Percentiles rank a stretch among this genome's conserved stretches.
phyloP scores from a whole-genome alignment of 225 moss, liverwort and hornwort species.

The Rhytidiadelphus loreus region DNA sequence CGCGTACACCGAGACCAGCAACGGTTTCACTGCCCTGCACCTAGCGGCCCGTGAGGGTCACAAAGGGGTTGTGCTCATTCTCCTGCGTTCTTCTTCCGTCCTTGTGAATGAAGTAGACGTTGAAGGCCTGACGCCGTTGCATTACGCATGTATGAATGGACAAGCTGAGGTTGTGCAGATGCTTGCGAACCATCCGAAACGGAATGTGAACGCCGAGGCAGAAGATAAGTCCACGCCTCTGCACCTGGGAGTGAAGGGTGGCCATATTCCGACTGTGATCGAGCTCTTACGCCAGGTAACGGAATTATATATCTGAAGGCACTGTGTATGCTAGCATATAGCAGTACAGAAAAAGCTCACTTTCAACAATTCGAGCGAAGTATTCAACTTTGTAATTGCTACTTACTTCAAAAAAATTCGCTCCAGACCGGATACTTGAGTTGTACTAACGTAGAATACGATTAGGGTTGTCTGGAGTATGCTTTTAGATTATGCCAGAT shows the following conservation, averaged over 20 bases:
- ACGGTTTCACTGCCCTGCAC: conserved; percentile 31
- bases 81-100: conserved; percentile 5
- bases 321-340: background rate
- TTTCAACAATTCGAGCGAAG: too few relatives aligned
- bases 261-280: conserved; percentile 21
- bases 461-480: background rate
- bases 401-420: too few relatives aligned
- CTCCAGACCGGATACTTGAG: background rate
- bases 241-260: conserved; percentile 37
- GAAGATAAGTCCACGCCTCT: conserved; percentile 27
- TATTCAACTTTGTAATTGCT: too few relatives aligned
- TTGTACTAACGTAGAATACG: too few relatives aligned
- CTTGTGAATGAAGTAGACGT: conserved; percentile 19
- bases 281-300: conserved; percentile 42
- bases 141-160: conserved; percentile 17
- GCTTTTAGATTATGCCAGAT: background rate
- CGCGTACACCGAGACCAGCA: background rate
- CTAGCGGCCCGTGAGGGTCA: conserved; percentile 37
- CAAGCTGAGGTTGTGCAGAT: conserved; percentile 21
- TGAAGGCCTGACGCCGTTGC: conserved; percentile 32
- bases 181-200: conserved; percentile 4
- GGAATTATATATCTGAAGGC: background rate
- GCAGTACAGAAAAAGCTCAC: background rate
- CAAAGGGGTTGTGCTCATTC: background rate
- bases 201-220: conserved; percentile 20